Evolutionary conservation across 768 basidiomycete genomes (phyloP).

Genomic region (Serpula lacrymans): DNA sequence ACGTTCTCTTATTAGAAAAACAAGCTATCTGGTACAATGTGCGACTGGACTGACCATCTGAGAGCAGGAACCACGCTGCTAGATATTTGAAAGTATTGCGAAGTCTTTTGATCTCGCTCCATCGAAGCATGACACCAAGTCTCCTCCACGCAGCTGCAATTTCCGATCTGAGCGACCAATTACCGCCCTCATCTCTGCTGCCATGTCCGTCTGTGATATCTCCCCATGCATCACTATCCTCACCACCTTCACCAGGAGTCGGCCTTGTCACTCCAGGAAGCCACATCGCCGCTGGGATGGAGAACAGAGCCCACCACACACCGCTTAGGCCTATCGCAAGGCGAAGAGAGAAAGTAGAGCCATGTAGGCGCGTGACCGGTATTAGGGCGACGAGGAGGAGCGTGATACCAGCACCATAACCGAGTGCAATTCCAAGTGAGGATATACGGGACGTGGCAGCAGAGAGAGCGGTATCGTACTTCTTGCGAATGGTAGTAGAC

Average conservation of each 20-base stretch:
- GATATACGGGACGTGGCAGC: conserved; percentile 81
- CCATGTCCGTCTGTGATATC: no score
- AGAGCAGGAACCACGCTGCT: conserved; percentile 91
- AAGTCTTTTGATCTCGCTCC: conserved; percentile 68
- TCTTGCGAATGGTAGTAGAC: conserved; percentile 25
- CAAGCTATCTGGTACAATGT: neutral
- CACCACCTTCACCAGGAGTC: conserved; percentile 5
- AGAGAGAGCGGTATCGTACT: conserved; percentile 61
- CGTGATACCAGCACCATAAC: conserved; percentile 80
- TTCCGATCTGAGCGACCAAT: conserved; percentile 50
- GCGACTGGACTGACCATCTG: conserved; percentile 60
- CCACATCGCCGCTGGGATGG: conserved; percentile 75
- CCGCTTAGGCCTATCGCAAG: conserved; percentile 85
- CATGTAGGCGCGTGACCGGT: conserved; percentile 70
- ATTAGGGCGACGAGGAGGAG: conserved; percentile 71
- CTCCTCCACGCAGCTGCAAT: conserved; percentile 71
- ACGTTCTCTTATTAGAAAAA: neutral
- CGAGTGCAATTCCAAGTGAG: conserved; percentile 79
- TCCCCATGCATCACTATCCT: conserved; percentile 1
- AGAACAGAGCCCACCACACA: conserved; percentile 83
- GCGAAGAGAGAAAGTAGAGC: conserved; percentile 74
- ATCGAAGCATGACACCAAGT: conserved; percentile 70
- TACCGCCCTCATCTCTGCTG: no score
- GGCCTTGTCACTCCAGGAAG: conserved; percentile 43
- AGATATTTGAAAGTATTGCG: conserved; percentile 87